These are phyloP conservation scores for Cadophora sp. DNA, from an alignment of 2,329 filamentous ascomycete genomes.

Conservation along the genomic window DNA sequence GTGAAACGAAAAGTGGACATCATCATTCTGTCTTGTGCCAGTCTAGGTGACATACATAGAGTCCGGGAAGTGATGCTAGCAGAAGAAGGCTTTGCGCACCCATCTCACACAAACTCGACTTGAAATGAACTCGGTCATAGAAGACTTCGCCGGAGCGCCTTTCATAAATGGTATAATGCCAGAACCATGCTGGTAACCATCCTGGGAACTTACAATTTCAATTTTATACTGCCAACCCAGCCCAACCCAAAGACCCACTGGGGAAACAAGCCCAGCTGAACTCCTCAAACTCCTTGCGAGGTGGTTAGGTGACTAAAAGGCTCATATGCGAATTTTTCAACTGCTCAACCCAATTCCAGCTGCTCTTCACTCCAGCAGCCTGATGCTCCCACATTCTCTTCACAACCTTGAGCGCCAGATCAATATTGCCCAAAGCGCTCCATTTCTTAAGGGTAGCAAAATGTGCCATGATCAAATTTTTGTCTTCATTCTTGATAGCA, in stretches of 20 bases:
- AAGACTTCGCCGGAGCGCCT: neutral
- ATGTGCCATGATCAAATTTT: slow-evolving; percentile 17
- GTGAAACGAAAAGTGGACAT: neutral
- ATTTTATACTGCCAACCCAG: neutral
- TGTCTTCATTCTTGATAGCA: slow-evolving; percentile 25
- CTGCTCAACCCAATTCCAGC: slow-evolving; percentile 37
- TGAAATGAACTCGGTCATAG: neutral
- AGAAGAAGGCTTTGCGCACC: neutral
- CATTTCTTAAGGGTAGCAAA: slow-evolving; percentile 31
- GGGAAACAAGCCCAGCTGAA: neutral
- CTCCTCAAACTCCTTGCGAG: neutral
- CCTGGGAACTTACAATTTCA: neutral
- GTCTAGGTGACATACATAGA: neutral
- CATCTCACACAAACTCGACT: neutral
- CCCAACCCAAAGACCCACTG: neutral
- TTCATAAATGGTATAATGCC: neutral
- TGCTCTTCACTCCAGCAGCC: slow-evolving; percentile 19
- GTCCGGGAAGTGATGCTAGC: neutral
- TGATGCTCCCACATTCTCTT: slow-evolving; percentile 32
- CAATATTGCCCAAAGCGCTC: slow-evolving; percentile 36
- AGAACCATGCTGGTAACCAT: neutral
- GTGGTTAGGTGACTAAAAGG: slow-evolving; percentile 30
- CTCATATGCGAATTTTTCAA: slow-evolving; percentile 26
- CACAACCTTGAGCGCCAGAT: slow-evolving; percentile 26
- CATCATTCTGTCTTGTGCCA: neutral